These are phyloP conservation scores for Eucalyptus victrix DNA, from an alignment of 345 rosid genomes.

Conservation along the genomic window DNA sequence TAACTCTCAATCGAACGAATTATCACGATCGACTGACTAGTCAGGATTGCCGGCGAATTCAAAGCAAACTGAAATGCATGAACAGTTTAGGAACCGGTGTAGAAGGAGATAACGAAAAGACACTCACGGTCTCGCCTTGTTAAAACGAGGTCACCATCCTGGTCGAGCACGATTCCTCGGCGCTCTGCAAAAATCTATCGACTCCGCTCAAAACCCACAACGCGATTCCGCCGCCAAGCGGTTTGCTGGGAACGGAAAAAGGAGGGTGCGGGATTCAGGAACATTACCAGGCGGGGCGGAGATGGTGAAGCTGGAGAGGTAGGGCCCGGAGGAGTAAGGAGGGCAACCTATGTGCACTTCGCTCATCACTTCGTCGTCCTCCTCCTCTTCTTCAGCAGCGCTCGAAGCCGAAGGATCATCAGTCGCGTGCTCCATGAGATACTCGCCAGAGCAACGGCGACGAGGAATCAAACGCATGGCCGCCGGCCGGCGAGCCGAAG, in stretches of 20 bases:
- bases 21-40: neutral
- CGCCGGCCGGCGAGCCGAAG: neutral
- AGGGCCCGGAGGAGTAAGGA: constrained; percentile 35
- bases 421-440: neutral
- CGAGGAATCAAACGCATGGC: neutral
- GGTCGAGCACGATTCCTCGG: constrained; percentile 23
- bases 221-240: neutral
- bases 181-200: neutral
- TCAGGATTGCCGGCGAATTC: neutral
- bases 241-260: neutral
- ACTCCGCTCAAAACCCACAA: constrained; percentile 12
- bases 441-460: neutral
- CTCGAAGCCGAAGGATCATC: neutral
- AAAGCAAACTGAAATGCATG: neutral
- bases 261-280: neutral
- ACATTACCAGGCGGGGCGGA: constrained; percentile 36
- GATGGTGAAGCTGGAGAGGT: constrained; percentile 54
- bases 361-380: constrained; percentile 57
- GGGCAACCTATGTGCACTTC: constrained; percentile 85
- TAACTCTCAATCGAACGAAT: neutral
- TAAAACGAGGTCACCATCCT: constrained; percentile 82
- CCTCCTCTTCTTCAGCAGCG: neutral
- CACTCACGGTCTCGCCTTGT: constrained; percentile 46
- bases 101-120: neutral
- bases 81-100: neutral